These are phyloP conservation scores for Aaosphaeria arxii DNA, from an alignment of 2,329 filamentous ascomycete species.

Conservation along the genomic window DNA sequence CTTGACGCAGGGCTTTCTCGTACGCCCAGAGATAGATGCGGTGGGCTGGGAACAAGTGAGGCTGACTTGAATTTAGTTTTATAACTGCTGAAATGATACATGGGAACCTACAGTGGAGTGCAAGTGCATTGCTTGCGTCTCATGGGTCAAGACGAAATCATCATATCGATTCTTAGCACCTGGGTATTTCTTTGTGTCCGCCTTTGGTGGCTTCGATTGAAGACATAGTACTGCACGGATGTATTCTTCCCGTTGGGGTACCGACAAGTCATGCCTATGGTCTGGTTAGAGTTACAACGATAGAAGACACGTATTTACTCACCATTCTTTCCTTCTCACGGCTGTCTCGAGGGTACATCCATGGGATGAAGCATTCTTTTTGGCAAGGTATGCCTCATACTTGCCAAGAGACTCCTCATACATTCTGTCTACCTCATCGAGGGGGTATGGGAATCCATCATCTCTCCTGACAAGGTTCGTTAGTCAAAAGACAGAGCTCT, in stretches of 20 bases:
- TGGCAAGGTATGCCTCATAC: conserved; percentile 19
- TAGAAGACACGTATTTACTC: background rate
- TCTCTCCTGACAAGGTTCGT: conserved; percentile 1
- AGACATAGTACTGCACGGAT: conserved; percentile 19
- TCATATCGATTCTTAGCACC: conserved; percentile 18
- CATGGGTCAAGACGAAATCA: conserved; percentile 22
- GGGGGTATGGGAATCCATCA: conserved; percentile 20
- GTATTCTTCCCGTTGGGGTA: conserved; percentile 17
- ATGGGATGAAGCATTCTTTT: conserved; percentile 12
- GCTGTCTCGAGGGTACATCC: conserved; percentile 22
- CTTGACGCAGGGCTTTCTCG: conserved; percentile 35
- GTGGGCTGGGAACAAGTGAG: conserved; percentile 31
- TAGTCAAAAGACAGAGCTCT: background rate
- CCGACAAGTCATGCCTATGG: conserved; percentile 16
- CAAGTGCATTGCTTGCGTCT: conserved; percentile 17
- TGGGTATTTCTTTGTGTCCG: conserved; percentile 11
- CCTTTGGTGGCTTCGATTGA: conserved; percentile 17
- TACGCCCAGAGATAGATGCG: conserved; percentile 36
- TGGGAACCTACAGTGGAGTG: conserved; percentile 17
- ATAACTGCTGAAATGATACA: background rate
- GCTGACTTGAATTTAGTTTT: conserved; percentile 6
- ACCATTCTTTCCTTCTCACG: conserved; percentile 18
- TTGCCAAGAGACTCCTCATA: conserved; percentile 14
- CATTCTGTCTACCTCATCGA: conserved; percentile 19
- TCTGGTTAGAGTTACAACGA: background rate